These are phyloP conservation scores for Osmanthus fragrans DNA, from an alignment of 257 asterid species.

Conservation along the genomic window DNA sequence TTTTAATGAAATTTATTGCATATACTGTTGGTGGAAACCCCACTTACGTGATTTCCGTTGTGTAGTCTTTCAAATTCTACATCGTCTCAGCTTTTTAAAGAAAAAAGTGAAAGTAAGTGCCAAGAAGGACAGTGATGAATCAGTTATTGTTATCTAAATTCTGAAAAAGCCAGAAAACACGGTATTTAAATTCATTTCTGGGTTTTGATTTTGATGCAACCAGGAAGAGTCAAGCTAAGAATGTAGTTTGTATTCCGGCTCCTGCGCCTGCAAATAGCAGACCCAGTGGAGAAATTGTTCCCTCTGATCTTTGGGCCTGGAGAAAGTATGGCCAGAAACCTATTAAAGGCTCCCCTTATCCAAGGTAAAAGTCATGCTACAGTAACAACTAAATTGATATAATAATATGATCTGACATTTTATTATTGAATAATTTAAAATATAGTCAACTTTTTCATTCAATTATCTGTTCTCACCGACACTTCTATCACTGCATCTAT, in stretches of 20 bases:
- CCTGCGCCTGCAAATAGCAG: constrained; percentile 77
- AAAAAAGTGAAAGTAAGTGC: background rate
- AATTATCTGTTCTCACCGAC: too few relatives aligned
- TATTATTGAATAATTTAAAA: too few relatives aligned
- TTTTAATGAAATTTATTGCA: too few relatives aligned
- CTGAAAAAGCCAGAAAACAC: too few relatives aligned
- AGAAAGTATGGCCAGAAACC: constrained; percentile 92
- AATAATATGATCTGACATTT: too few relatives aligned
- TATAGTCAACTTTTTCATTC: too few relatives aligned
- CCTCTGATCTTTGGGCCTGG: constrained; percentile 94
- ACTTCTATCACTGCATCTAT: too few relatives aligned
- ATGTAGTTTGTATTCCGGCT: constrained; percentile 84
- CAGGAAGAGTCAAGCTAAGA: constrained; percentile 89
- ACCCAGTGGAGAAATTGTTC: constrained; percentile 71
- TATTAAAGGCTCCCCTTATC: constrained; percentile 87
- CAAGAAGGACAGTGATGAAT: too few relatives aligned
- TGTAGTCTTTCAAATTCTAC: constrained; percentile 34
- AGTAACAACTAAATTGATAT: too few relatives aligned
- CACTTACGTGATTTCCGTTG: constrained; percentile 26
- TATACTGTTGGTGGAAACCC: constrained; percentile 6
- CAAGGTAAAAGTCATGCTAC: constrained; percentile 34
- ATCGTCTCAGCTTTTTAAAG: constrained; percentile 28
- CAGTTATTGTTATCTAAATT: too few relatives aligned
- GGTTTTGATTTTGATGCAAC: constrained; percentile 31
- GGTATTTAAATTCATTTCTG: background rate